A percentile compares a stretch with the other conserved stretches of the same genome.
Evolutionary conservation across 1,284 basidiomycete species (phyloP).

Genomic region (Megacollybia platyphylla): DNA sequence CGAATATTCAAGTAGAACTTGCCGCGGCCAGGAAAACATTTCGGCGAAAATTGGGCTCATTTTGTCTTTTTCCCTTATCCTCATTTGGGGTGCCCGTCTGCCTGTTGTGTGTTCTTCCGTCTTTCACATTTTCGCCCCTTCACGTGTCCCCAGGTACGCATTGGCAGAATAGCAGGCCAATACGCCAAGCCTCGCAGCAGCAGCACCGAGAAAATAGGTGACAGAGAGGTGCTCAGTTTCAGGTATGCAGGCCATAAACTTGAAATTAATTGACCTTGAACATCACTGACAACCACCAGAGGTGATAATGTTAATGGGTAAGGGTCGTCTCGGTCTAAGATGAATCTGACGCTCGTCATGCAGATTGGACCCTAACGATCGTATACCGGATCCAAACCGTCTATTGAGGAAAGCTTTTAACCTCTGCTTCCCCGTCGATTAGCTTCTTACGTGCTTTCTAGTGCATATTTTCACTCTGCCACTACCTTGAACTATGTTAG

Average conservation of each 20-base stretch:
- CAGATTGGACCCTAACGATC: conserved; percentile 62
- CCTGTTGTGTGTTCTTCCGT: conserved; percentile 55
- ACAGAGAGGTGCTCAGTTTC: conserved; percentile 63
- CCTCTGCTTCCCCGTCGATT: background rate
- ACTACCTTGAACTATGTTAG: conserved; percentile 92
- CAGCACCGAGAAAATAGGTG: conserved; percentile 60
- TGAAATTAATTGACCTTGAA: background rate
- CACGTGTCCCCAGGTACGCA: conserved; percentile 43
- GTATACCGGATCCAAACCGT: conserved; percentile 81
- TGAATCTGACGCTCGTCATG: conserved; percentile 4
- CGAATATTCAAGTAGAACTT: too few relatives aligned
- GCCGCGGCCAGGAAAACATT: conserved; percentile 67
- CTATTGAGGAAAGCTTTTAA: conserved; percentile 47
- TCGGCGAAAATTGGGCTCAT: conserved; percentile 90
- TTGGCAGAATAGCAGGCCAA: conserved; percentile 90
- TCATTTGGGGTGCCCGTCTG: conserved; percentile 85
- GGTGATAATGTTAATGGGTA: conserved; percentile 95
- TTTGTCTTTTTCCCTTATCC: conserved; percentile 88
- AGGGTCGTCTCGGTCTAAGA: conserved; percentile 9
- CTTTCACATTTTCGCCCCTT: background rate
- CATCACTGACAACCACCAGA: conserved; percentile 23
- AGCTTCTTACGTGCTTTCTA: conserved; percentile 14
- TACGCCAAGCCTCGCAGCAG: conserved; percentile 95
- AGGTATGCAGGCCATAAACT: conserved; percentile 21
- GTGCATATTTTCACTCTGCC: conserved; percentile 93